phyloP scores from a whole-genome alignment of 345 rosid species.

The Luvunga scandens region DNA sequence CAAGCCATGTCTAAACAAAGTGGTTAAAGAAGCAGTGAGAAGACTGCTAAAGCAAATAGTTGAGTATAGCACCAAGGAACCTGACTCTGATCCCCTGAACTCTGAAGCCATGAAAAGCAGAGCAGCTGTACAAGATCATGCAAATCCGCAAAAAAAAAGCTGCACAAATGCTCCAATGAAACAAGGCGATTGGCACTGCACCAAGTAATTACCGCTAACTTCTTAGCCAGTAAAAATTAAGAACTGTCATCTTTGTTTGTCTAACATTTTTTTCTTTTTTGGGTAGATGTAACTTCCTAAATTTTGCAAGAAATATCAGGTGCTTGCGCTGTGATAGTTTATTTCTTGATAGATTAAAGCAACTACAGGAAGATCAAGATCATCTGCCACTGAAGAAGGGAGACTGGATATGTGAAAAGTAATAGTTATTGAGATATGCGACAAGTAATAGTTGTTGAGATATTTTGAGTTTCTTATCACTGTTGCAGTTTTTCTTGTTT shows the following conservation, averaged over 20 bases:
- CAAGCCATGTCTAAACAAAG: constrained; percentile 53
- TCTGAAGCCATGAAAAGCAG: constrained; percentile 12
- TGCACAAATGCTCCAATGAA: constrained; percentile 38
- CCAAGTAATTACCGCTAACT: constrained; percentile 41
- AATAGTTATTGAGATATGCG: constrained; percentile 49
- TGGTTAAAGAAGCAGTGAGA: constrained; percentile 68
- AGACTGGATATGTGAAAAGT: constrained; percentile 88
- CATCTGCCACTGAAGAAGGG: constrained; percentile 87
- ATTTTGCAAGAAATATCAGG: constrained; percentile 77
- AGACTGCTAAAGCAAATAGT: constrained; percentile 61
- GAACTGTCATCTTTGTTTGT: not conserved
- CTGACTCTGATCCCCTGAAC: constrained; percentile 23
- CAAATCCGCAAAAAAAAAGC: constrained; percentile 22
- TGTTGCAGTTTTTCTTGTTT: constrained; percentile 18
- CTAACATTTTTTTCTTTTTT: not conserved
- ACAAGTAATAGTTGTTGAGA: constrained; percentile 39
- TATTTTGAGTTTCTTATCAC: not conserved
- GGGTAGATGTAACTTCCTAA: constrained; percentile 74
- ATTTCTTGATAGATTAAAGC: constrained; percentile 59
- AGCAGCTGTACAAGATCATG: not conserved
- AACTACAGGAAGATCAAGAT: constrained; percentile 57
- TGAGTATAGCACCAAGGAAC: constrained; percentile 37
- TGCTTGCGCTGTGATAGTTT: constrained; percentile 67
- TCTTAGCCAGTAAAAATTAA: not conserved
- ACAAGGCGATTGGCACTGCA: constrained; percentile 85